These are phyloP conservation scores for Daldinia bambusicola DNA, from an alignment of 495 filamentous ascomycete species.

Conservation along the genomic window DNA sequence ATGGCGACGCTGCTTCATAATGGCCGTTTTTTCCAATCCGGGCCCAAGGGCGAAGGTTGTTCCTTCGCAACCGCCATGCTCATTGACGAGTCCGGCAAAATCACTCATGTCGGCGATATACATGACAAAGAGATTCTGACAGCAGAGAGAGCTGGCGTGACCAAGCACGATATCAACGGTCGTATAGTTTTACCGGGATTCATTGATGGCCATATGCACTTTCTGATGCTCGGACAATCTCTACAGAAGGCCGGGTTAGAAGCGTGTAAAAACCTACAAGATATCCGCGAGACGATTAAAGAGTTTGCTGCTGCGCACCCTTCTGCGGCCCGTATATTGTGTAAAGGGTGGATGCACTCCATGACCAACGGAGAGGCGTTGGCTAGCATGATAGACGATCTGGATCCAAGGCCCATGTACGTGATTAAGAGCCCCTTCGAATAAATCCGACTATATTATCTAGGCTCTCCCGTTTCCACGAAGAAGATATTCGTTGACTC, in stretches of 20 bases:
- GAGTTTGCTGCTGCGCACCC: conserved; percentile 63
- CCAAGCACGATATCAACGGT: conserved; percentile 57
- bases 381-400: conserved; percentile 65
- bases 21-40: conserved; percentile 56
- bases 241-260: conserved; percentile 67
- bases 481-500: neutral
- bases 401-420: conserved; percentile 65
- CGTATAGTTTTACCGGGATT: conserved; percentile 69
- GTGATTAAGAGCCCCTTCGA: neutral
- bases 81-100: conserved; percentile 44
- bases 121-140: conserved; percentile 49
- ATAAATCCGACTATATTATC: too few relatives aligned
- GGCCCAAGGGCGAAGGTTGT: conserved; percentile 25
- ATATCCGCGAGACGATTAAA: conserved; percentile 64
- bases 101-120: conserved; percentile 57
- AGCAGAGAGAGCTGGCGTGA: conserved; percentile 47
- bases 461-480: neutral
- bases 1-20: conserved; percentile 60
- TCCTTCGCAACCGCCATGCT: conserved; percentile 50
- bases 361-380: conserved; percentile 64
- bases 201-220: conserved; percentile 72
- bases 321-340: conserved; percentile 61
- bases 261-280: conserved; percentile 61
- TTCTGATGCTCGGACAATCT: conserved; percentile 68
- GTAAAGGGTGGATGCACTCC: conserved; percentile 70